phyloP scores from a whole-genome alignment of 352 stramenopile species.

The Halophytophthora polymorphica region DNA sequence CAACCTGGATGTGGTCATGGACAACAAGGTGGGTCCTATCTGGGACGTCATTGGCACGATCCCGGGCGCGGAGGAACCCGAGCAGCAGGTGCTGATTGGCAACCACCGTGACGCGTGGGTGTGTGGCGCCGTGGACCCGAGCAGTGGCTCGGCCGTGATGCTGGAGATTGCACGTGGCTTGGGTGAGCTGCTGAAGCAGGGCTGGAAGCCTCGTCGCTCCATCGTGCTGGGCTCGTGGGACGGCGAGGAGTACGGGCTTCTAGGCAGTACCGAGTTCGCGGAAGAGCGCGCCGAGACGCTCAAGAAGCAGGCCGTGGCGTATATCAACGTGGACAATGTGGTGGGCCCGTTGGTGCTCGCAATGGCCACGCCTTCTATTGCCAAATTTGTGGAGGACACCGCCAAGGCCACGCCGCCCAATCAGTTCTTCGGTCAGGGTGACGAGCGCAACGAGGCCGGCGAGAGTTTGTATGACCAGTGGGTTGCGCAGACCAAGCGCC shows the following conservation, averaged over 20 bases:
- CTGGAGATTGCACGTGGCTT: constrained; percentile 67
- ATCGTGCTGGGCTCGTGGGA: constrained; percentile 75
- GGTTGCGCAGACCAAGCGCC: constrained; percentile 23
- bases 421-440: constrained; percentile 17
- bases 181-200: constrained; percentile 41
- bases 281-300: constrained; percentile 43
- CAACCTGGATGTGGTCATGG: constrained; percentile 57
- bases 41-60: constrained; percentile 89
- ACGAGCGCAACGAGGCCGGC: constrained; percentile 9
- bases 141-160: constrained; percentile 52
- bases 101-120: constrained; percentile 85
- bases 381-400: constrained; percentile 45
- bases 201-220: constrained; percentile 58
- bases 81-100: constrained; percentile 61
- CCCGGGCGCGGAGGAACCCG: constrained; percentile 36
- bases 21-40: constrained; percentile 71
- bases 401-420: constrained; percentile 40
- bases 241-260: constrained; percentile 70
- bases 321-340: constrained; percentile 81
- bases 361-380: constrained; percentile 49
- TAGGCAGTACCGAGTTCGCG: constrained; percentile 72
- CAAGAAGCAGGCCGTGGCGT: constrained; percentile 49
- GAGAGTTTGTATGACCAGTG: constrained; percentile 35
- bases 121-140: constrained; percentile 68
- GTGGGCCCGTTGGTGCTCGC: constrained; percentile 42